These are phyloP conservation scores for Suhomyces ambrosiae DNA, from an alignment of 1,139 yeast species.

Conservation along the genomic window DNA sequence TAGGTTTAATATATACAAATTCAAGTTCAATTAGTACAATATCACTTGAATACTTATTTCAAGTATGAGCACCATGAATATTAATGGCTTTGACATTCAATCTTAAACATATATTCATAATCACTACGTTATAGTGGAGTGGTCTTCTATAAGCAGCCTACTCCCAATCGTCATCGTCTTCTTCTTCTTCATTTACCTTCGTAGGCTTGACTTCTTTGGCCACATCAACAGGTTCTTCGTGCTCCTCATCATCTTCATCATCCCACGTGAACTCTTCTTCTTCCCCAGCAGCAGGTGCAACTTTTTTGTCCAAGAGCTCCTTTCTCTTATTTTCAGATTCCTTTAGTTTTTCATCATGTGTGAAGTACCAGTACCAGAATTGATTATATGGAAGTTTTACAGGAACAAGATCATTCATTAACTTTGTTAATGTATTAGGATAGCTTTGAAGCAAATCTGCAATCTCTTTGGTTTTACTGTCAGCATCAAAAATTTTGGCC, in stretches of 20 bases:
- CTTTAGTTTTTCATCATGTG: slow-evolving; percentile 54
- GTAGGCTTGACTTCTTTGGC: slow-evolving; percentile 9
- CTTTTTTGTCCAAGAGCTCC: slow-evolving; percentile 47
- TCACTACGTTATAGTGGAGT: not conserved
- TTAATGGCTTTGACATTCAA: not conserved
- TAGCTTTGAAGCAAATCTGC: slow-evolving; percentile 49
- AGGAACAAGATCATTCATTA: slow-evolving; percentile 73
- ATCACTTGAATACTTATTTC: too few relatives aligned
- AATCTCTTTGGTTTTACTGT: slow-evolving; percentile 55
- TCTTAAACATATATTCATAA: not conserved
- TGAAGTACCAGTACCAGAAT: slow-evolving; percentile 80
- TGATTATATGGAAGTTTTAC: slow-evolving; percentile 55
- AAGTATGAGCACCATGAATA: too few relatives aligned
- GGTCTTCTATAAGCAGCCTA: not conserved
- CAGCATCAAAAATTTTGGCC: slow-evolving; percentile 42
- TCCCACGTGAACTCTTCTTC: slow-evolving; percentile 60
- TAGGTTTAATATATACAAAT: too few relatives aligned
- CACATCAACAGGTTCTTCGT: slow-evolving; percentile 17
- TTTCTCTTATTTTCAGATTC: slow-evolving; percentile 70
- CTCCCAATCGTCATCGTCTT: slow-evolving; percentile 13
- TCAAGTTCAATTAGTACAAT: too few relatives aligned
- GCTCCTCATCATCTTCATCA: slow-evolving; percentile 60
- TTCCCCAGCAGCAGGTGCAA: slow-evolving; percentile 20
- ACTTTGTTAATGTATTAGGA: slow-evolving; percentile 51
- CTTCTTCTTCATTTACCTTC: slow-evolving; percentile 11